Base-by-base conservation (phyloP, 2,329 filamentous ascomycete species). In the Fusarium paranaense region DNA sequence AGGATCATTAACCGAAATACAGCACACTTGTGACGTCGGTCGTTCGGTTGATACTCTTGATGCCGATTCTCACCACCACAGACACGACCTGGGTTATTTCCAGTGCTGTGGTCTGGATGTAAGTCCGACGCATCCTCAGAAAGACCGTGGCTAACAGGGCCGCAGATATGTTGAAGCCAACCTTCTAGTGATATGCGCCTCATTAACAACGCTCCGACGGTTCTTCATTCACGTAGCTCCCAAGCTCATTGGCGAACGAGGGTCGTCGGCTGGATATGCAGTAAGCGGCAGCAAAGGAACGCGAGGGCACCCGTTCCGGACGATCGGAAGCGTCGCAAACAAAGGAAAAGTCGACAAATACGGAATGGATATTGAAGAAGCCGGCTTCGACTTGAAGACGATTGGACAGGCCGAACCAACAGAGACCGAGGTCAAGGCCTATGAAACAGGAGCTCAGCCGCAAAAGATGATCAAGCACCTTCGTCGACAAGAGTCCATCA, bases 1-100 rank as follows among this genome's bases (percentile, higher is more conserved):
- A 37, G 7, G 11, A 9, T 18, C 62, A 47, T 50, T 78, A 25
- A 78, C 61, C 8, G 6, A 32, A 13, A 30, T 5, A 61, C 27
- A 84, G 82, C 16, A 84, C 82, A 3, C 70, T 84, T 33, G 73
- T 82, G 4, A 84, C 82, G 14, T 83, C 82, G 1, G 67, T 83
- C 18, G 66, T 83, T 33, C 77, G 82, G n/a, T 67, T 82, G 20
- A 64, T 76, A 13, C 69, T 83, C 5, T 67, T 84, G 4, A 64
- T 82, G 4, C 65, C 73, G 3, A 79, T 78, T n/a, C 57, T 80
- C 1, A 63, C 67, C 2, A 73, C 67, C n/a, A 27, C 37, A 1
- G 82, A 84, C 52, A 66, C 72, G n/a, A 81, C 76, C 11, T 84
- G 81, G 80, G 72, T 76, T 27, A 70, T 82, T 7, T 76, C 81